phyloP scores from a whole-genome alignment of 2,329 filamentous ascomycete genomes.

The Trichoderma sp. region DNA sequence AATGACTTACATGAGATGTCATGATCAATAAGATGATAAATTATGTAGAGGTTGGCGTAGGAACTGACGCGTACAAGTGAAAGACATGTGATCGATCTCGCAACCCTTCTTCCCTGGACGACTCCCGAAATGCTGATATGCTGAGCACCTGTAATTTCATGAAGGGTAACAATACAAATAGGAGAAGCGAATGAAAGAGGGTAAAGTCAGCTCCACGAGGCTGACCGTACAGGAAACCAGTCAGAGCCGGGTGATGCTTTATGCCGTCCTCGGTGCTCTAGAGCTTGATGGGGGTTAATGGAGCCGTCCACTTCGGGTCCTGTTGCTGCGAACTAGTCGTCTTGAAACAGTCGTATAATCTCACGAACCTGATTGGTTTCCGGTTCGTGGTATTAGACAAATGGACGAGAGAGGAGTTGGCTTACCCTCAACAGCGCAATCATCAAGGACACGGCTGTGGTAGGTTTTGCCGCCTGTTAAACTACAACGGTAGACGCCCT shows the following conservation, averaged over 20 bases:
- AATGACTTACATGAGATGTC: too few species aligned
- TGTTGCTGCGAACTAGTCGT: slow-evolving; percentile 34
- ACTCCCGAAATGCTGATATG: neutral
- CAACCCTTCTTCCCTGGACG: too few species aligned
- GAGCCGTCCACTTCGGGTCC: slow-evolving; percentile 40
- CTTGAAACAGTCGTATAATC: slow-evolving; percentile 12
- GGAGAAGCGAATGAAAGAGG: neutral
- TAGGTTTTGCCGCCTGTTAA: slow-evolving; percentile 35
- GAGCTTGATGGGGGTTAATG: slow-evolving; percentile 39
- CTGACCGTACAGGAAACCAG: neutral
- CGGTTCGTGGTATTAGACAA: neutral
- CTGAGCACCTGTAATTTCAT: neutral
- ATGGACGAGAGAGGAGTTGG: neutral
- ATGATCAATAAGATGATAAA: too few species aligned
- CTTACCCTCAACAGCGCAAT: slow-evolving; percentile 38
- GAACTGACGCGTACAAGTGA: too few species aligned
- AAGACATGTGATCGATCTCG: too few species aligned
- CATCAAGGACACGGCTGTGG: slow-evolving; percentile 42
- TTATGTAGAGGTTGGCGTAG: too few species aligned
- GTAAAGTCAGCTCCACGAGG: neutral
- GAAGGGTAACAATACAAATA: neutral
- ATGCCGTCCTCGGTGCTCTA: slow-evolving; percentile 9
- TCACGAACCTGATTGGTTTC: neutral
- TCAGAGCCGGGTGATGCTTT: neutral
- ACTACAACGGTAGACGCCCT: slow-evolving; percentile 27